phyloP scores from a whole-genome alignment of 208 protist genomes.

The Perkinsela sp. region DNA sequence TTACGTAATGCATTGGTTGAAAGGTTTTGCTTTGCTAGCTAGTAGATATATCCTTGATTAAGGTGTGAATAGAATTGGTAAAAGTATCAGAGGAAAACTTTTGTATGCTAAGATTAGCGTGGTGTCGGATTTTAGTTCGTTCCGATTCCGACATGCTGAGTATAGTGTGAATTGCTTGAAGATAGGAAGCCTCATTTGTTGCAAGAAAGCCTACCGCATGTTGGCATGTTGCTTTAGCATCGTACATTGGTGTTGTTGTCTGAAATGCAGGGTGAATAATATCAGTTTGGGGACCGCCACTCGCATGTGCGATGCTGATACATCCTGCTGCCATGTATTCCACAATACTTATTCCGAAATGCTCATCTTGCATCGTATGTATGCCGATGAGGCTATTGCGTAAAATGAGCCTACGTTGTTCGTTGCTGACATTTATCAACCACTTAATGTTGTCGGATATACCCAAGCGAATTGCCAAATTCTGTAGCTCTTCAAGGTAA shows the following conservation, averaged over 20 bases:
- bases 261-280: conserved; percentile 46
- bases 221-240: neutral
- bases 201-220: conserved; percentile 44
- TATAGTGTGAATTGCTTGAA: conserved; percentile 14
- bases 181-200: conserved; percentile 40
- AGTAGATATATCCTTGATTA: too few species aligned
- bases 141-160: conserved; percentile 2
- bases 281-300: conserved; percentile 71
- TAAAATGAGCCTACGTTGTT: conserved; percentile 13
- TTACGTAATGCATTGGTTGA: too few species aligned
- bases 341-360: conserved; percentile 94
- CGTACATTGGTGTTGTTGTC: too few species aligned
- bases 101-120: neutral
- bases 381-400: conserved; percentile 45
- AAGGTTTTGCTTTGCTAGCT: too few species aligned
- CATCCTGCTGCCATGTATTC: conserved; percentile 79
- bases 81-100: neutral
- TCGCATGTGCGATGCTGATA: conserved; percentile 67
- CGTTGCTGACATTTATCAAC: conserved; percentile 19
- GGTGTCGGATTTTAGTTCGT: conserved; percentile 1
- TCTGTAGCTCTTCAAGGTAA: conserved; percentile 18
- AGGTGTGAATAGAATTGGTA: too few species aligned
- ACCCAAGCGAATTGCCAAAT: conserved; percentile 11
- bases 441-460: conserved; percentile 24
- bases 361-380: conserved; percentile 93